Evolutionary conservation across 2,329 filamentous ascomycete genomes (phyloP).

Genomic region (Hypoxylon sp.): DNA sequence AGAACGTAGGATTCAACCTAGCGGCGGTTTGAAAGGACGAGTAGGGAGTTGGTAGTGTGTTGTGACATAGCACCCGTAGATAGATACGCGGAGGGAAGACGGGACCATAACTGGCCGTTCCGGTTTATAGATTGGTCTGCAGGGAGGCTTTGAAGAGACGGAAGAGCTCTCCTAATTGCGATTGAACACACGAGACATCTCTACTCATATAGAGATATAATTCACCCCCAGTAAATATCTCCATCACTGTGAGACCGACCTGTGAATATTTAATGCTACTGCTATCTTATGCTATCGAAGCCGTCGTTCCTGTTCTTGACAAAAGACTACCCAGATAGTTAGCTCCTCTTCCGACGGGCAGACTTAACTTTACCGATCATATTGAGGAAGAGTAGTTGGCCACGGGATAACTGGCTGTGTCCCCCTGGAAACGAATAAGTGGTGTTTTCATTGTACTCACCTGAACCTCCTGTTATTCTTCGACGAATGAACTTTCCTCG

Average conservation of each 20-base stretch:
- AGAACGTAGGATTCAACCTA: not conserved
- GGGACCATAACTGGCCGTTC: slow-evolving; percentile 8
- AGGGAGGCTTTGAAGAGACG: slow-evolving; percentile 26
- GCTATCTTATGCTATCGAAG: not conserved
- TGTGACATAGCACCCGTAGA: slow-evolving; percentile 4
- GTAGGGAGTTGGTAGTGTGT: slow-evolving; percentile 2
- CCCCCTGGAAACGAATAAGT: no score
- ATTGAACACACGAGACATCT: slow-evolving; percentile 22
- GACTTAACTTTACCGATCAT: not conserved
- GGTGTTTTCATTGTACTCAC: no score
- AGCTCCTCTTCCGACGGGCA: not conserved
- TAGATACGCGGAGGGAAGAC: slow-evolving; percentile 8
- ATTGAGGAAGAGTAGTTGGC: no score
- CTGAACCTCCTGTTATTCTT: no score
- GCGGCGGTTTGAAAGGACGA: not conserved
- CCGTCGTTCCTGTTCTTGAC: not conserved
- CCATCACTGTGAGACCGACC: not conserved
- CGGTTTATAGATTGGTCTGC: slow-evolving; percentile 29
- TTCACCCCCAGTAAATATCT: slow-evolving; percentile 6
- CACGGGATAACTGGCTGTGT: no score
- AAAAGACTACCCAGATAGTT: not conserved
- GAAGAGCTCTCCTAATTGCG: slow-evolving; percentile 27
- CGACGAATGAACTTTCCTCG: no score
- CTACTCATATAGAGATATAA: slow-evolving; percentile 35
- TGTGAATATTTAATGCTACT: slow-evolving; percentile 1